These are phyloP conservation scores for Geosmithia putterillii DNA, from an alignment of 2,329 filamentous ascomycete species.

Conservation along the genomic window DNA sequence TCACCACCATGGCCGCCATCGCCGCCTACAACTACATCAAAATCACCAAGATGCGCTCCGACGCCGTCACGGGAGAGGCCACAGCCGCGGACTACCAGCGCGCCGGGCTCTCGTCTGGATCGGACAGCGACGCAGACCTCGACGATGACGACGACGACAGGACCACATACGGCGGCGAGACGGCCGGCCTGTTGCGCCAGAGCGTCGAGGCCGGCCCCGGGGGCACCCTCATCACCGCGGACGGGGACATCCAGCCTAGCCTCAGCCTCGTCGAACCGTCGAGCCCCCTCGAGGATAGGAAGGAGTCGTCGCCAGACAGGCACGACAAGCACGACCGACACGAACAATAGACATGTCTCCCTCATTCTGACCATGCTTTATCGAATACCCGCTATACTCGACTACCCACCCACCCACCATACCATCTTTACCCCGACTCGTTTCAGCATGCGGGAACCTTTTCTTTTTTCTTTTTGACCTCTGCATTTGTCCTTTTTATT, in stretches of 20 bases:
- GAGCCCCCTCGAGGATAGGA: background rate
- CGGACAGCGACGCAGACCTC: conserved; percentile 22
- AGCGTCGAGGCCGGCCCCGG: conserved; percentile 19
- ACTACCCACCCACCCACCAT: no score
- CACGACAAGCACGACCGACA: conserved; percentile 2
- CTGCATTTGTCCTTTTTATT: no score
- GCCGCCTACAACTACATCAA: conserved; percentile 91
- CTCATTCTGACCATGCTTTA: background rate
- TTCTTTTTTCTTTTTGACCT: no score
- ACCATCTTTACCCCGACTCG: no score
- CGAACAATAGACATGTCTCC: background rate
- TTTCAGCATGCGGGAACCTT: no score
- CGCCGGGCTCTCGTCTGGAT: conserved; percentile 18
- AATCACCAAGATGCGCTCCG: conserved; percentile 73
- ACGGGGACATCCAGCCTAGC: conserved; percentile 26
- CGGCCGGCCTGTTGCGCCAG: conserved; percentile 27
- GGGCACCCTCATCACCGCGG: conserved; percentile 22
- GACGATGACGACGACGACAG: conserved; percentile 25
- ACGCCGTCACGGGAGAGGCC: conserved; percentile 46
- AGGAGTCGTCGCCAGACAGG: background rate
- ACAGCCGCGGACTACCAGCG: conserved; percentile 19
- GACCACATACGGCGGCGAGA: conserved; percentile 30
- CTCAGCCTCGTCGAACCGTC: conserved; percentile 4
- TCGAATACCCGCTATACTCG: no score
- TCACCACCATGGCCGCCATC: conserved; percentile 84